Percentiles rank a stretch among this genome's conserved stretches.
Conservation (phyloP, 805 yeast genomes). For the Kockiozyma suomiensis region DNA sequence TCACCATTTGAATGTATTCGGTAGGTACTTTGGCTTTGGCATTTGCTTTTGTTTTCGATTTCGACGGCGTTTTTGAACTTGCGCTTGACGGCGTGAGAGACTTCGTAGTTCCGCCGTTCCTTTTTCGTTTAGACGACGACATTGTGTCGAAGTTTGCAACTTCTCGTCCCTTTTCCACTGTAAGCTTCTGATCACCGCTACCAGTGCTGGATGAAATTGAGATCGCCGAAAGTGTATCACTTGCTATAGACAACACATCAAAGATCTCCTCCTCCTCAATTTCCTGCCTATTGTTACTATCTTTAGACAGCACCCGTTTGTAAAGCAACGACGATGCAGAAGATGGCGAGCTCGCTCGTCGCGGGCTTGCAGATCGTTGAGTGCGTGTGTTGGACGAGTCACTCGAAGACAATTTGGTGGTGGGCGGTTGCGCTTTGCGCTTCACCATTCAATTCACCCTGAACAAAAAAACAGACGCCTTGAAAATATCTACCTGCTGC, state of each 20-base stretch:
- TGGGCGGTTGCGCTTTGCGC: background rate
- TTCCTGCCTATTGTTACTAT: conserved; percentile 15
- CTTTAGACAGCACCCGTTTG: background rate
- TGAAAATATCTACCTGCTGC: background rate
- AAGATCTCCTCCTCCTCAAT: conserved; percentile 24
- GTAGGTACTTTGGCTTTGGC: conserved; percentile 11
- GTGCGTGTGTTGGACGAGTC: background rate
- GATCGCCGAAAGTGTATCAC: conserved; percentile 23
- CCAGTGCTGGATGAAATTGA: conserved; percentile 17
- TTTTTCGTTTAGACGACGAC: background rate
- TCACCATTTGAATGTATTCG: conserved; percentile 28
- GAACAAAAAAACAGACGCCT: background rate
- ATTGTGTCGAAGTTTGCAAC: background rate
- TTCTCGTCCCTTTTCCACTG: background rate
- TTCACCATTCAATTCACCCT: background rate
- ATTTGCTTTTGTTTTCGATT: background rate
- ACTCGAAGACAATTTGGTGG: background rate
- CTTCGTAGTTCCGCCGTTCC: background rate
- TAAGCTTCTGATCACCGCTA: background rate
- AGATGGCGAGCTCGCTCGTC: background rate
- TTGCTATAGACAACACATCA: conserved; percentile 19
- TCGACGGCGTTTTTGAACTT: background rate
- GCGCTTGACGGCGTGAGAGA: background rate
- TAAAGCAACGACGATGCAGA: background rate
- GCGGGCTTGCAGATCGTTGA: background rate